Evolutionary conservation across 495 filamentous ascomycete genomes (phyloP).

Genomic region (Immersiella caudata): DNA sequence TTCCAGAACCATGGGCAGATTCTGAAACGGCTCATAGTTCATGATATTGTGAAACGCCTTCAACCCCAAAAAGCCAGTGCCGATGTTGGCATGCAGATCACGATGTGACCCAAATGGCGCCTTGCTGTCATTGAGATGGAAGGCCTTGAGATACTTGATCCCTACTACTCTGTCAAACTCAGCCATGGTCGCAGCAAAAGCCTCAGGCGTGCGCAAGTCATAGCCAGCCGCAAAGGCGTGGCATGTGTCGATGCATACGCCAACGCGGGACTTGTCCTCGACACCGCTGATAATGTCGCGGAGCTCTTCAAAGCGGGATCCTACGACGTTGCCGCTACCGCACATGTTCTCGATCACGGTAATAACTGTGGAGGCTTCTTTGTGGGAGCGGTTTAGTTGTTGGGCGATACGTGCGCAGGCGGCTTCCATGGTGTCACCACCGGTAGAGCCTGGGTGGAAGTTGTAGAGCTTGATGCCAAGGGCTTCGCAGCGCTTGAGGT

Average conservation of each 20-base stretch:
- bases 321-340: constrained; percentile 83
- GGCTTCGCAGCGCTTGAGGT: constrained; percentile 83
- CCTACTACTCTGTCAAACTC: constrained; percentile 83
- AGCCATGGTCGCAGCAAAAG: constrained; percentile 71
- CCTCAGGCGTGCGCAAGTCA: constrained; percentile 74
- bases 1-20: constrained; percentile 88
- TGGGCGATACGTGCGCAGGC: constrained; percentile 78
- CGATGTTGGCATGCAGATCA: constrained; percentile 93
- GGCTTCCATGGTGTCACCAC: constrained; percentile 61
- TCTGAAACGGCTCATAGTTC: constrained; percentile 76
- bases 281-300: constrained; percentile 78
- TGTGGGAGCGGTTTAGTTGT: constrained; percentile 78
- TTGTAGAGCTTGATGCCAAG: constrained; percentile 92
- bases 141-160: constrained; percentile 73
- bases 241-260: constrained; percentile 95
- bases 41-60: constrained; percentile 88
- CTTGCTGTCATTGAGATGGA: constrained; percentile 94
- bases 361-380: constrained; percentile 70
- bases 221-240: constrained; percentile 93
- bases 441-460: constrained; percentile 89
- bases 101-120: constrained; percentile 75
- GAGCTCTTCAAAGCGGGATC: constrained; percentile 80
- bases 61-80: constrained; percentile 86
- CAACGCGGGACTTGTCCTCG: constrained; percentile 81
- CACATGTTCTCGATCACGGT: constrained; percentile 96